Conservation (phyloP, 495 filamentous ascomycete genomes). For the Penicillium bovifimosum region DNA sequence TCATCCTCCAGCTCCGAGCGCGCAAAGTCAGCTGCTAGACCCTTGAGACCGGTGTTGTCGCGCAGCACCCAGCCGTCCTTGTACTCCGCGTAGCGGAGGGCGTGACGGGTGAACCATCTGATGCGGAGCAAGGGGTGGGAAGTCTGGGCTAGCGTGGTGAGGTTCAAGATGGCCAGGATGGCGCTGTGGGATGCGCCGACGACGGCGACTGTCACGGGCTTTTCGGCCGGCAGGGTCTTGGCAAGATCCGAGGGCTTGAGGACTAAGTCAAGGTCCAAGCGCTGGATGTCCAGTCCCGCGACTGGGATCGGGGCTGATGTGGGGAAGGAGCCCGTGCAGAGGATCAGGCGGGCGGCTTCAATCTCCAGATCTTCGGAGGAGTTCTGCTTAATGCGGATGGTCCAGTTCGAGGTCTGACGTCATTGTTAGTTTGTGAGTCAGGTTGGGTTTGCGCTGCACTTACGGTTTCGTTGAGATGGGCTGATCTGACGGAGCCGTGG, state of each 20-base stretch:
- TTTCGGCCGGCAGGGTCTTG: conserved; percentile 31
- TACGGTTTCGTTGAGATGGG: conserved; percentile 30
- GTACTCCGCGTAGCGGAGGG: conserved; percentile 55
- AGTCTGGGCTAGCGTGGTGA: conserved; percentile 45
- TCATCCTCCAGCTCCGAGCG: conserved; percentile 50
- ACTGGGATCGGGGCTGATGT: conserved; percentile 38
- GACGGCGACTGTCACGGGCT: conserved; percentile 43
- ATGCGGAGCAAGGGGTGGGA: conserved; percentile 49
- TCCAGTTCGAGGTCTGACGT: conserved; percentile 34
- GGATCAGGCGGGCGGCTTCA: conserved; percentile 41
- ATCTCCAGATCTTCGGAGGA: conserved; percentile 30
- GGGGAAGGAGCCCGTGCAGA: conserved; percentile 55
- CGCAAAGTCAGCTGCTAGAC: conserved; percentile 54
- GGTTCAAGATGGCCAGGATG: conserved; percentile 55
- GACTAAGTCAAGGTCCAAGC: conserved; percentile 50
- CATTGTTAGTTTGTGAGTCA: conserved; percentile 6
- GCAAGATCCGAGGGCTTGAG: conserved; percentile 50
- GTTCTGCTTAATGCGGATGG: conserved; percentile 34
- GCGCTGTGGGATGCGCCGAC: conserved; percentile 59
- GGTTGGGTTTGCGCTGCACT: conserved; percentile 7
- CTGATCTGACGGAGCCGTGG: conserved; percentile 38
- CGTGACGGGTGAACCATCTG: conserved; percentile 57
- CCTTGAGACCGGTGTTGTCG: conserved; percentile 60
- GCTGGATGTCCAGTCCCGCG: conserved; percentile 22
- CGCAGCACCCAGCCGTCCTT: conserved; percentile 57